phyloP scores from a whole-genome alignment of 306 rosid species.

The Dicorynia guianensis region DNA sequence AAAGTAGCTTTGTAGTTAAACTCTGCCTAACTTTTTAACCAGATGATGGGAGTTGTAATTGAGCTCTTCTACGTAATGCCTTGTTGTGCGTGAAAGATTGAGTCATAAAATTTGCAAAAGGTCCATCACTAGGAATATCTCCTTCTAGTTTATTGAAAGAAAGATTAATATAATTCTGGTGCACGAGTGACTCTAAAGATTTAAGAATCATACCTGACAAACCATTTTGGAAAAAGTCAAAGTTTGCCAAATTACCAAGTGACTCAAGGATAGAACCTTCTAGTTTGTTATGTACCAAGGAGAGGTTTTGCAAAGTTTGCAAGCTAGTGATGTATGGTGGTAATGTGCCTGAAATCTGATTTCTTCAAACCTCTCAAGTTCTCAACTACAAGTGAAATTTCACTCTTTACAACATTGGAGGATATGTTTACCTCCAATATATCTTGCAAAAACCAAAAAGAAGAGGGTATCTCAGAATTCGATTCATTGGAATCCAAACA shows the following conservation, averaged over 20 bases:
- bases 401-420: neutral
- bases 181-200: neutral
- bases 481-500: neutral
- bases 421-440: neutral
- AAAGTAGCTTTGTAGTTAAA: too few species aligned
- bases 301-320: constrained; percentile 3
- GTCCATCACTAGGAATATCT: constrained; percentile 23
- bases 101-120: constrained; percentile 1
- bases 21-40: too few species aligned
- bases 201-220: neutral
- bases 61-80: constrained; percentile 20
- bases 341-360: neutral
- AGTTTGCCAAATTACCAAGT: constrained; percentile 3
- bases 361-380: constrained; percentile 22
- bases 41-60: neutral
- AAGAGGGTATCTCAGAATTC: neutral
- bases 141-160: neutral
- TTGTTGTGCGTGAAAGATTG: constrained; percentile 17
- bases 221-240: neutral
- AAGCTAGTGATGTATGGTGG: neutral
- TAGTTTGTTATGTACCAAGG: constrained; percentile 16
- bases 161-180: neutral
- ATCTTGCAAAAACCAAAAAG: neutral
- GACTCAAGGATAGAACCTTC: constrained; percentile 33
- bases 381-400: neutral